Evolutionary conservation across 202 grass and related monocot species (phyloP), one percentile per base, ranked within the genome.

Genomic region (Schoenoplectus triqueter): DNA sequence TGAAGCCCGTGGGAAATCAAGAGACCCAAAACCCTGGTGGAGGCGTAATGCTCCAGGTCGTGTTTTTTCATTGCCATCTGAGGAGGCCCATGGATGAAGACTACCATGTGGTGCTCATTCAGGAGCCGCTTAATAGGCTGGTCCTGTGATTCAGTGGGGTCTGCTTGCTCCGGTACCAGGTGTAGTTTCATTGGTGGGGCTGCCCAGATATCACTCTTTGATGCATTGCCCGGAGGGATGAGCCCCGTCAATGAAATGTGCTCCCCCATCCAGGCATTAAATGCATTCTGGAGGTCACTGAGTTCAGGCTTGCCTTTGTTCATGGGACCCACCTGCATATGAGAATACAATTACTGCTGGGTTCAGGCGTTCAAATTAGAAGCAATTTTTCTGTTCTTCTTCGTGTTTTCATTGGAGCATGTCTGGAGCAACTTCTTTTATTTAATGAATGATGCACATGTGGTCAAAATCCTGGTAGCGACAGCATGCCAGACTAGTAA

Each of bases 31-130:
- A 70, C 45, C 19, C 8, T 5, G 2, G 79, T 82, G 10, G 79
- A 82, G n/a, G 79, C 42, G 1, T 66, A 21, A 44, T 82, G 50
- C 42, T 82, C 59, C 17, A 61, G 14, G 55, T 82, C 79, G 0
- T 47, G 79, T 6, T 50, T 9, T 40, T 22, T 45, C 61, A 14
- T 51, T 22, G 39, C 61, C 61, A 40, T 8, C 50, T 10, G 42
- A 41, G 63, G 63, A 10, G 19, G 10, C 13, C 63, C 80, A 13
- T 83, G 80, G 47, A 83, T 54, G 13, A 83, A 83, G 10, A 39
- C 80, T 21, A 83, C 80, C 60, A 68, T 54, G 64, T 56, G 14
- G 20, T 83, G 80, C 17, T 82, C 62, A 9, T 64, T 66, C 2
- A 82, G 40, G 3, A 82, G 54, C 56, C 8, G 51, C 5, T 62